Conservation (phyloP, 2,329 filamentous ascomycete species). For the Pseudogymnoascus pannorum region DNA sequence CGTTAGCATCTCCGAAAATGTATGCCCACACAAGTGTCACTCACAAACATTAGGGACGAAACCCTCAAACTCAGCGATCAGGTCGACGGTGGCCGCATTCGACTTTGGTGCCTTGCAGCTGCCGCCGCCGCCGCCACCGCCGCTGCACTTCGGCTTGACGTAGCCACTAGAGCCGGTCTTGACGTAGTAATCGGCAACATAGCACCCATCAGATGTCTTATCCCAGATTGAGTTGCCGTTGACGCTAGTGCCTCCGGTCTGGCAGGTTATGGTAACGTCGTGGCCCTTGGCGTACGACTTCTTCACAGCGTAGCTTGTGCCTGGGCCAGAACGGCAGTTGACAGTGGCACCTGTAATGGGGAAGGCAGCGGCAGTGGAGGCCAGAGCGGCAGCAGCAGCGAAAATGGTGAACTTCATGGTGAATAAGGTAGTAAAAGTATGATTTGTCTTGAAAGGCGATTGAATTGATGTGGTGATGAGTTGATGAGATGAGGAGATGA, state of each 20-base stretch:
- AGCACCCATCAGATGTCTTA: conserved; percentile 9
- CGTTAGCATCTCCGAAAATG: background rate
- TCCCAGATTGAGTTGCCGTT: conserved; percentile 20
- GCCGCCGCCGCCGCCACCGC: conserved; percentile 52
- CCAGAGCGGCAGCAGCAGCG: background rate
- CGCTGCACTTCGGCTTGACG: conserved; percentile 9
- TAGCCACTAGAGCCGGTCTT: conserved; percentile 3
- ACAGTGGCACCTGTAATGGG: background rate
- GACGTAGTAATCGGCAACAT: conserved; percentile 17
- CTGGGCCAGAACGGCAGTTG: conserved; percentile 5
- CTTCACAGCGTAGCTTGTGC: conserved; percentile 8
- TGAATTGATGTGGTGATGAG: background rate
- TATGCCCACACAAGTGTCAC: conserved; percentile 17
- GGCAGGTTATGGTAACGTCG: background rate
- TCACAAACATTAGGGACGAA: conserved; percentile 22
- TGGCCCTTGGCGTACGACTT: background rate
- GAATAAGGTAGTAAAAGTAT: background rate
- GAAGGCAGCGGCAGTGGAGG: background rate
- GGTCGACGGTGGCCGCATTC: conserved; percentile 29
- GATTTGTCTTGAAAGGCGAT: background rate
- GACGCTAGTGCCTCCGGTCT: background rate
- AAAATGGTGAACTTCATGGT: conserved; percentile 1
- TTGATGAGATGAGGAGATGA: background rate
- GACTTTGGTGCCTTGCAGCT: conserved; percentile 34
- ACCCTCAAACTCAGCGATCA: conserved; percentile 34